Evolutionary conservation across 441 rosid species (phyloP).

Genomic region (Kokia cookei): DNA sequence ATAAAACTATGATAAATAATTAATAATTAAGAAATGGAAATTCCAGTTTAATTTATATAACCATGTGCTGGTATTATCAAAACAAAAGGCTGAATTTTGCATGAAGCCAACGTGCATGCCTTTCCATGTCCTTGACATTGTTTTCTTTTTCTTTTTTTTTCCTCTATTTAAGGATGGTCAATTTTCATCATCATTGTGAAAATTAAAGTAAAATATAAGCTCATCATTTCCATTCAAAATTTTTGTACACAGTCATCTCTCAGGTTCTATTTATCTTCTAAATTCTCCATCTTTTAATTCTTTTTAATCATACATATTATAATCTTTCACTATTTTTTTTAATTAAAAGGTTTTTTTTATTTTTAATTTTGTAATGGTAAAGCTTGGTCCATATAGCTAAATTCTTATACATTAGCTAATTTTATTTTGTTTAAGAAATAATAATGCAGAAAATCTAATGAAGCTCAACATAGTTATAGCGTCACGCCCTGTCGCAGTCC

Average conservation of each 20-base stretch:
- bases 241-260: neutral
- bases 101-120: neutral
- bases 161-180: neutral
- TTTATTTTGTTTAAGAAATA: too few species aligned
- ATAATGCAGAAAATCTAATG: conserved; percentile 15
- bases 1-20: neutral
- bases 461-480: conserved; percentile 22
- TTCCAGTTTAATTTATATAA: neutral
- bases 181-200: neutral
- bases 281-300: too few species aligned
- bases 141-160: neutral
- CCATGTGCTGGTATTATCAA: neutral
- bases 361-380: neutral
- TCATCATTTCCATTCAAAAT: too few species aligned
- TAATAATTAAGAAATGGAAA: neutral
- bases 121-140: neutral
- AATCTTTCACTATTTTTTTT: too few species aligned
- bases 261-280: neutral
- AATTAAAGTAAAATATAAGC: neutral
- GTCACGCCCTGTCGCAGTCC: conserved; percentile 20
- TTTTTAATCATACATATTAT: neutral
- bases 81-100: neutral
- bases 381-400: too few species aligned
- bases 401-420: too few species aligned
- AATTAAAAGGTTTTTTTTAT: too few species aligned